A percentile compares a stretch with the other conserved stretches of the same genome.
Conservation (phyloP, 176 grass and related monocot species). For the Triticum turgidum region DNA sequence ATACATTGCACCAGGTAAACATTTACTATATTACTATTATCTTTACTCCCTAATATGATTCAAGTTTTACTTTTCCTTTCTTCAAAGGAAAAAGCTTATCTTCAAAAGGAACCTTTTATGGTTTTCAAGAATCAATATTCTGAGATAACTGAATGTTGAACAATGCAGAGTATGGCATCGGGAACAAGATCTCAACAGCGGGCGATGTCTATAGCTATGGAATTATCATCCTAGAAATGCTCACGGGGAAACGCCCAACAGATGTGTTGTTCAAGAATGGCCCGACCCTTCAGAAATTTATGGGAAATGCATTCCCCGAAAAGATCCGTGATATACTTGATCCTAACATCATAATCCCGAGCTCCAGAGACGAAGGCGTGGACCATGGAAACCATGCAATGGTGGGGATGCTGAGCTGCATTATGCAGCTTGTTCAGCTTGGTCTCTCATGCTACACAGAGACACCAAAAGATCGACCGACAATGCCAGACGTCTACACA, state of each 20-base stretch:
- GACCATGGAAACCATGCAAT: not conserved
- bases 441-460: not conserved
- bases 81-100: no score
- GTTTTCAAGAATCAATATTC: not conserved
- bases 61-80: not conserved
- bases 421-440: no score
- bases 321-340: not conserved
- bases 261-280: constrained; percentile 37
- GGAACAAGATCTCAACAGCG: constrained; percentile 12
- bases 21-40: not conserved
- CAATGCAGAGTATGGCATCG: constrained; percentile 36
- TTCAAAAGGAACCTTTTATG: no score
- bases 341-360: not conserved
- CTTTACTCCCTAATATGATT: not conserved
- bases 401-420: not conserved
- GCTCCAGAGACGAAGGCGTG: not conserved
- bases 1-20: constrained; percentile 30
- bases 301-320: not conserved
- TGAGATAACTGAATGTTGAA: not conserved
- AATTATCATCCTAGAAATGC: constrained; percentile 41
- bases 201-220: constrained; percentile 55
- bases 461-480: no score
- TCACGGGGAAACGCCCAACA: constrained; percentile 32
- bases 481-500: no score
- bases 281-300: constrained; percentile 37